Conservation (phyloP, 202 grass and related monocot genomes). For the Setaria italica region DNA sequence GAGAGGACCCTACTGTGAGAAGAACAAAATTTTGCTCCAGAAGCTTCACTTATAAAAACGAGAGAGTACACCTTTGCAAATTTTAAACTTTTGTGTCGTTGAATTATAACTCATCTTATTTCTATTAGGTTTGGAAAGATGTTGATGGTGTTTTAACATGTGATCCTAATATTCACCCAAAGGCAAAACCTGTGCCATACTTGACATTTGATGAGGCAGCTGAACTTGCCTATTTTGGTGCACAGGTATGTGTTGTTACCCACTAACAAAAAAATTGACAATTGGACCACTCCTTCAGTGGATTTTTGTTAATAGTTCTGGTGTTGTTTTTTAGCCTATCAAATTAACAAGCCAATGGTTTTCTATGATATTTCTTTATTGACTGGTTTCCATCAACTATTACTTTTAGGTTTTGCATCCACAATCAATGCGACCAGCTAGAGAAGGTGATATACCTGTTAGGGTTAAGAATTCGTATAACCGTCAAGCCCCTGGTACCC, state of each 20-base stretch:
- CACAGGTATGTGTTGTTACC: slow-evolving; percentile 56
- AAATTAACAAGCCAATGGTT: neutral
- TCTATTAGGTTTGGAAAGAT: slow-evolving; percentile 94
- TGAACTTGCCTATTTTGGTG: slow-evolving; percentile 99
- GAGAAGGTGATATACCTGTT: slow-evolving; percentile 88
- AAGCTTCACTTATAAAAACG: neutral
- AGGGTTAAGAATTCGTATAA: slow-evolving; percentile 98
- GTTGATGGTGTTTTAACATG: slow-evolving; percentile 99
- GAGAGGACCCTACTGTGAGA: neutral
- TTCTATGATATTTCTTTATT: slow-evolving; percentile 28
- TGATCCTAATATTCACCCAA: slow-evolving; percentile 88
- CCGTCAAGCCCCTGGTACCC: slow-evolving; percentile 82
- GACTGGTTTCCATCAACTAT: neutral
- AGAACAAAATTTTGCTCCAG: neutral
- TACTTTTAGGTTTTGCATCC: slow-evolving; percentile 86
- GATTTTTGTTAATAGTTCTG: neutral
- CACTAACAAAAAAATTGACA: slow-evolving; percentile 73
- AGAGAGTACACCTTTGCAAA: neutral
- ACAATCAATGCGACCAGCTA: slow-evolving; percentile 93
- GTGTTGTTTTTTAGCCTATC: neutral
- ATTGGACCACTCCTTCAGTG: neutral
- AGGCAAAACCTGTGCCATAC: slow-evolving; percentile 79
- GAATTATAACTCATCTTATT: slow-evolving; percentile 19
- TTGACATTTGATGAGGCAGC: slow-evolving; percentile 99
- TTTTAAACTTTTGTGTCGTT: neutral